Conservation (phyloP, 2,329 filamentous ascomycete species). For the Lachnellula suecica region DNA sequence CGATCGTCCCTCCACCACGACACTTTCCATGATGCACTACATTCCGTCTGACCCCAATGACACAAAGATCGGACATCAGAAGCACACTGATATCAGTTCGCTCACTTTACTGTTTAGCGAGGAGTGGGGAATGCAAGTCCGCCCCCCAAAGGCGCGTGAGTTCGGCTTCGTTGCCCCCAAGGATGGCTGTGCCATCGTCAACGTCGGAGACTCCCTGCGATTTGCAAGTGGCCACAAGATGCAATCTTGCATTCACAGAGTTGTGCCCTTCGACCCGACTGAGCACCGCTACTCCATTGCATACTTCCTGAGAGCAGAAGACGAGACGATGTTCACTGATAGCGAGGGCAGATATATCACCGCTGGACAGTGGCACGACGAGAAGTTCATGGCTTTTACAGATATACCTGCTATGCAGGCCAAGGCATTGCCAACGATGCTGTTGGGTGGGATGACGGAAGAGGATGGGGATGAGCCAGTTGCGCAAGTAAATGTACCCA, state of each 20-base stretch:
- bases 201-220: conserved; percentile 57
- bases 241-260: conserved; percentile 55
- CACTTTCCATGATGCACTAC: conserved; percentile 5
- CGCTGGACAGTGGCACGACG: conserved; percentile 50
- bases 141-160: conserved; percentile 44
- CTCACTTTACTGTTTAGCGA: conserved; percentile 54
- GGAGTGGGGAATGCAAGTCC: conserved; percentile 47
- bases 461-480: too few relatives aligned
- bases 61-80: conserved; percentile 37
- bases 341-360: conserved; percentile 51
- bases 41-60: conserved; percentile 3
- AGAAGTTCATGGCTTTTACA: conserved; percentile 49
- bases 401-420: too few relatives aligned
- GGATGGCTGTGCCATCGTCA: conserved; percentile 50
- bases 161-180: conserved; percentile 54
- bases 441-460: too few relatives aligned
- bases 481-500: too few relatives aligned
- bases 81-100: conserved; percentile 56
- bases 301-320: conserved; percentile 56
- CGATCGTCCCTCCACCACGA: neutral
- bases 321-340: conserved; percentile 54
- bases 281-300: conserved; percentile 59
- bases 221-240: conserved; percentile 52
- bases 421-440: too few relatives aligned
- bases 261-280: conserved; percentile 47